Conservation (phyloP, 1,284 basidiomycete genomes). For the Trichosporon sp. region DNA sequence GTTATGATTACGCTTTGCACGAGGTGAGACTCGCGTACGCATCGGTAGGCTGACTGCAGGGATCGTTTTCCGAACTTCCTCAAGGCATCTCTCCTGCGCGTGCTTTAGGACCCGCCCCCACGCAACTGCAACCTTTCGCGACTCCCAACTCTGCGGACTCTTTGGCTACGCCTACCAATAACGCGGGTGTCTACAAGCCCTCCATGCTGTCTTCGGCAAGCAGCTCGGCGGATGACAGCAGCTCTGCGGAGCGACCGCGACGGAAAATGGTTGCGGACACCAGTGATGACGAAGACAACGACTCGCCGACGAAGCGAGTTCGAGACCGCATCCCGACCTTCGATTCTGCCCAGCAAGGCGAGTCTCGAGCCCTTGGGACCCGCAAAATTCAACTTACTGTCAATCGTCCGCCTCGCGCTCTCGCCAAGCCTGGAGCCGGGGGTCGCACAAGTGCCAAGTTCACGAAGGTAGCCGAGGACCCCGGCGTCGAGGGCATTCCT, state of each 20-base stretch:
- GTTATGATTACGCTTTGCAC: constrained; percentile 10
- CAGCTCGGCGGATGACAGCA: constrained; percentile 12
- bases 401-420: constrained; percentile 15
- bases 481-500: constrained; percentile 57
- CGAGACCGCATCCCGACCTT: constrained; percentile 13
- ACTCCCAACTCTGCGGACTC: constrained; percentile 21
- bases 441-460: constrained; percentile 40
- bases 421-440: constrained; percentile 16
- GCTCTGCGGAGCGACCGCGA: constrained; percentile 19
- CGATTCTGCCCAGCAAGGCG: constrained; percentile 5
- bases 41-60: not conserved
- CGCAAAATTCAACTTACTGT: constrained; percentile 7
- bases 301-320: constrained; percentile 37
- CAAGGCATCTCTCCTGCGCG: constrained; percentile 45
- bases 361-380: not conserved
- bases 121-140: constrained; percentile 30
- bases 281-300: constrained; percentile 41
- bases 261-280: constrained; percentile 16
- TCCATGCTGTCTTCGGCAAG: constrained; percentile 8
- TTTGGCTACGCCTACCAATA: constrained; percentile 13
- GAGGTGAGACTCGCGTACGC: not conserved
- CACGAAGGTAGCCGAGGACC: constrained; percentile 43
- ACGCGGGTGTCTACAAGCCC: not conserved
- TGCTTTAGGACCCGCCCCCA: constrained; percentile 43
- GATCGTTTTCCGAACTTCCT: constrained; percentile 4